A percentile compares a stretch with the other conserved stretches of the same genome.
These are phyloP conservation scores for Oropetium thomaeum DNA, from an alignment of 176 grass and related monocot species.

Conservation along the genomic window DNA sequence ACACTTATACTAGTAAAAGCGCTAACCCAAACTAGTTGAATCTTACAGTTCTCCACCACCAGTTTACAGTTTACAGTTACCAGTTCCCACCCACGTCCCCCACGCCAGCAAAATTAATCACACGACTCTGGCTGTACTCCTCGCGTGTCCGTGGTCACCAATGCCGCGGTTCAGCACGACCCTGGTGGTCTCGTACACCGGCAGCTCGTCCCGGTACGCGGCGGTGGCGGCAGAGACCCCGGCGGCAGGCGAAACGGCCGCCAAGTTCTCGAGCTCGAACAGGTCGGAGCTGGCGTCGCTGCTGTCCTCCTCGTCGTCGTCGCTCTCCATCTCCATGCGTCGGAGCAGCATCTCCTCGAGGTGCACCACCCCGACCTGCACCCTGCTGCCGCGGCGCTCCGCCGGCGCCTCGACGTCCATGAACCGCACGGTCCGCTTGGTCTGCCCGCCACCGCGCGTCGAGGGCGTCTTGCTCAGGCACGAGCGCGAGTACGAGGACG, in stretches of 20 bases:
- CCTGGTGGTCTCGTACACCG: slow-evolving; percentile 93
- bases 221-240: not conserved
- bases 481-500: slow-evolving; percentile 74
- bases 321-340: slow-evolving; percentile 62
- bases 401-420: slow-evolving; percentile 31
- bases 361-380: slow-evolving; percentile 44
- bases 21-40: slow-evolving; percentile 9
- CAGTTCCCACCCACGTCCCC: not conserved
- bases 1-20: slow-evolving; percentile 14
- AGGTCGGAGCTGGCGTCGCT: slow-evolving; percentile 99
- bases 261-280: slow-evolving; percentile 88
- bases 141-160: slow-evolving; percentile 44
- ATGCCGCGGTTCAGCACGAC: slow-evolving; percentile 50
- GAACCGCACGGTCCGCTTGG: slow-evolving; percentile 80
- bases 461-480: slow-evolving; percentile 97
- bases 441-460: slow-evolving; percentile 29
- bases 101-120: not conserved
- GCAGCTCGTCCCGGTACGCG: slow-evolving; percentile 70
- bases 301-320: slow-evolving; percentile 58
- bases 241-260: slow-evolving; percentile 16
- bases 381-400: slow-evolving; percentile 30
- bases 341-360: slow-evolving; percentile 58
- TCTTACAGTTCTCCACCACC: not conserved
- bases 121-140: slow-evolving; percentile 21
- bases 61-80: slow-evolving; percentile 49